phyloP scores from a whole-genome alignment of 768 basidiomycete species.

The Phaeolepiota aurea region DNA sequence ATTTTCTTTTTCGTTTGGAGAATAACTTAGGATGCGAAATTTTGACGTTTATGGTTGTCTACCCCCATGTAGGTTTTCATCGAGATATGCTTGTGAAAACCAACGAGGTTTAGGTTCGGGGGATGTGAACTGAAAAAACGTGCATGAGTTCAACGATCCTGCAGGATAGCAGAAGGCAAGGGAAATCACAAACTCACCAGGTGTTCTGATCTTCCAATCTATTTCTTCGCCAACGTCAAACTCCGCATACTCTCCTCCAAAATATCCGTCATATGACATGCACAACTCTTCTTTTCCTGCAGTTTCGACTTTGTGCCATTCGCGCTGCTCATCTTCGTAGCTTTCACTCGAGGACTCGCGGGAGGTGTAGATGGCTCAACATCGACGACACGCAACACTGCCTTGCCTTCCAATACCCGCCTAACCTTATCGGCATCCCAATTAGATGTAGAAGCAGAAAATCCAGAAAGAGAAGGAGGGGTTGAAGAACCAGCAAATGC shows the following conservation, averaged over 20 bases:
- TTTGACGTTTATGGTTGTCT: no score
- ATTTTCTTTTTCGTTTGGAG: no score
- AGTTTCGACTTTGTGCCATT: neutral
- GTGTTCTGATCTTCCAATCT: no score
- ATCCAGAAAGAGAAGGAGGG: constrained; percentile 13
- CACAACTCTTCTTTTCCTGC: constrained; percentile 9
- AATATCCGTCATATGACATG: constrained; percentile 19
- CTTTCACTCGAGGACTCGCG: constrained; percentile 1
- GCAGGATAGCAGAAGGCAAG: neutral
- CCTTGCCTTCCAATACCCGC: constrained; percentile 75
- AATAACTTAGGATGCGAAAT: no score
- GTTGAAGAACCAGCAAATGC: constrained; percentile 58
- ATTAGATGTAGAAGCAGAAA: constrained; percentile 10
- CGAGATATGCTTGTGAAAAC: no score
- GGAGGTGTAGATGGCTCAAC: constrained; percentile 37
- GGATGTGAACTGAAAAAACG: no score
- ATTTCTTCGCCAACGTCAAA: constrained; percentile 51
- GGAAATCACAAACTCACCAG: neutral
- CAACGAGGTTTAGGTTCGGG: no score
- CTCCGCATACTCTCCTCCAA: constrained; percentile 62
- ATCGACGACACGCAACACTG: constrained; percentile 73
- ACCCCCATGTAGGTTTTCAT: no score
- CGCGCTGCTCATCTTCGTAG: no score
- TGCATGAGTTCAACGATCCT: no score
- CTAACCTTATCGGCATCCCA: constrained; percentile 74